Conservation (phyloP, 805 yeast genomes). For the Blastobotrys mokoenaii region DNA sequence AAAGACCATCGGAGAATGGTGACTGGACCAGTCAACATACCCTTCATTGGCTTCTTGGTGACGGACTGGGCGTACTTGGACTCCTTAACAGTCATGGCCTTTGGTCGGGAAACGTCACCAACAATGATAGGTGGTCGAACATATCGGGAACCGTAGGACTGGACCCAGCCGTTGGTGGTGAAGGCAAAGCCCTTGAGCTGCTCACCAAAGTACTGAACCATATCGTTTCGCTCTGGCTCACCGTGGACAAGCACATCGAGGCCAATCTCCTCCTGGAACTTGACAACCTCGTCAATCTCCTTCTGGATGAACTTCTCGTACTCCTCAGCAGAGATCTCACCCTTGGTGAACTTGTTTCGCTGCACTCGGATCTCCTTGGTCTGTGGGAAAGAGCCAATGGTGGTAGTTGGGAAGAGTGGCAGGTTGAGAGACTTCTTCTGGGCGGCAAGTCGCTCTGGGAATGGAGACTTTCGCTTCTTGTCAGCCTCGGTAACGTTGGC, state of each 20-base stretch:
- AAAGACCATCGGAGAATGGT: conserved; percentile 99
- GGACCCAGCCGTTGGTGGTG: conserved; percentile 99
- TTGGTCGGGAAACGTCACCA: conserved; percentile 98
- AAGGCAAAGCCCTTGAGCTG: conserved; percentile 96
- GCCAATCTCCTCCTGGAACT: conserved; percentile 99
- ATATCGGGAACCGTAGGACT: conserved; percentile 99
- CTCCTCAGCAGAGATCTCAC: conserved; percentile 88
- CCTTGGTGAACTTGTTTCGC: conserved; percentile 98
- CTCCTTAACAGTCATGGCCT: conserved; percentile 97
- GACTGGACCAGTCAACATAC: conserved; percentile 99
- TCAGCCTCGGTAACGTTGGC: conserved; percentile 53
- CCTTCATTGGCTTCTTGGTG: conserved; percentile 94
- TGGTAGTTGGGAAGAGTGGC: conserved; percentile 99
- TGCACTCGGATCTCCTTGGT: conserved; percentile 97
- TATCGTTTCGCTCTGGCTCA: conserved; percentile 99
- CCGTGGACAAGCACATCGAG: conserved; percentile 98
- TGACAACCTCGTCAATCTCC: conserved; percentile 91
- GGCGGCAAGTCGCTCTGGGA: conserved; percentile 77
- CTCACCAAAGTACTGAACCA: conserved; percentile 99
- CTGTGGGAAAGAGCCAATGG: conserved; percentile 99
- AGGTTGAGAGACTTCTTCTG: conserved; percentile 89
- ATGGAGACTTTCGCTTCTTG: conserved; percentile 78
- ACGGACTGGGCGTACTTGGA: conserved; percentile 97
- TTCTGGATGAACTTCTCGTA: conserved; percentile 94
- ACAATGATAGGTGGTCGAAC: conserved; percentile 99